Conservation (phyloP, 768 basidiomycete genomes). For the Cantharellus cinnabarinus region DNA sequence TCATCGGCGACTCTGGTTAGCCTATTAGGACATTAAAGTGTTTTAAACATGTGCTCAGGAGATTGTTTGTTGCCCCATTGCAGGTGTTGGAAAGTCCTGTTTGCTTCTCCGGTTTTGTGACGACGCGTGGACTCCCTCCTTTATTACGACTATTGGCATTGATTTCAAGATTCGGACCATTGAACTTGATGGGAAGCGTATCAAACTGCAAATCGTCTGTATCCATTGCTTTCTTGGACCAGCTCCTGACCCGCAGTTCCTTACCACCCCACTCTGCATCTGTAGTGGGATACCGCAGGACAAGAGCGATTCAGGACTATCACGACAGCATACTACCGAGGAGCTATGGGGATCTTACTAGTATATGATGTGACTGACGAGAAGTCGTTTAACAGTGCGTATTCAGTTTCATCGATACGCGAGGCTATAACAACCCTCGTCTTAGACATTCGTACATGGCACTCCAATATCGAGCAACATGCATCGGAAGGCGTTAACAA, state of each 20-base stretch:
- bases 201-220: slow-evolving; percentile 94
- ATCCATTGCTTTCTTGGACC: background rate
- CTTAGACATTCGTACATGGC: slow-evolving; percentile 94
- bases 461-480: slow-evolving; percentile 93
- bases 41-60: background rate
- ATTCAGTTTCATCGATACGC: background rate
- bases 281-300: slow-evolving; percentile 95
- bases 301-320: slow-evolving; percentile 98
- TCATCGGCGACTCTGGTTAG: slow-evolving; percentile 88
- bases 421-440: background rate
- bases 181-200: slow-evolving; percentile 91
- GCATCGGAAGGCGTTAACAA: slow-evolving; percentile 99
- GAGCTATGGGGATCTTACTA: slow-evolving; percentile 93
- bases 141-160: slow-evolving; percentile 98
- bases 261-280: background rate
- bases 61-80: slow-evolving; percentile 7
- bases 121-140: slow-evolving; percentile 97
- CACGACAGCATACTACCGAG: slow-evolving; percentile 97
- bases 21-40: background rate
- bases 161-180: slow-evolving; percentile 99
- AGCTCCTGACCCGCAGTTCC: background rate
- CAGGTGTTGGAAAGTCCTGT: slow-evolving; percentile 92
- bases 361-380: slow-evolving; percentile 98
- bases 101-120: slow-evolving; percentile 94
- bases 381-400: slow-evolving; percentile 84